Conservation (phyloP, 2,329 filamentous ascomycete genomes). For the Phialophora expanda region DNA sequence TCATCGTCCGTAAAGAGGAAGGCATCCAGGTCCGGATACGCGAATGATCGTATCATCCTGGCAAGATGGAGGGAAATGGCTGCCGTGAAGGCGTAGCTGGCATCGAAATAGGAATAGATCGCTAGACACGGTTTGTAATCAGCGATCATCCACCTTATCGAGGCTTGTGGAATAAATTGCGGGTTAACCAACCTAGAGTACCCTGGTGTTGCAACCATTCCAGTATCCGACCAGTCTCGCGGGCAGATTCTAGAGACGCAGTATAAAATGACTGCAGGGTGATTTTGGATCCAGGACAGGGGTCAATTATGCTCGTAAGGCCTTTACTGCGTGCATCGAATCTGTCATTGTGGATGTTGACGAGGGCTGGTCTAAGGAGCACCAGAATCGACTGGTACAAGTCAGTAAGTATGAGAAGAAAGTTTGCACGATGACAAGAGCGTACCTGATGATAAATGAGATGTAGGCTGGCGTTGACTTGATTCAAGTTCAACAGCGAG, state of each 20-base stretch:
- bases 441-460: conserved; percentile 31
- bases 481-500: conserved; percentile 21
- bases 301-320: neutral
- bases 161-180: neutral
- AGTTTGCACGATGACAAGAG: neutral
- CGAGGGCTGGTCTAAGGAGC: conserved; percentile 25
- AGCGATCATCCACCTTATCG: neutral
- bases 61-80: conserved; percentile 25
- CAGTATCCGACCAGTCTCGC: conserved; percentile 22
- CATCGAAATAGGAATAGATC: conserved; percentile 28
- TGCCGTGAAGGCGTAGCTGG: conserved; percentile 28
- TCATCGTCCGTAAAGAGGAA: conserved; percentile 18
- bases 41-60: conserved; percentile 2
- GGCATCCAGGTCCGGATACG: conserved; percentile 3
- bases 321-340: conserved; percentile 18
- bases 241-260: conserved; percentile 21
- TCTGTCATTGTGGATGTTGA: conserved; percentile 28
- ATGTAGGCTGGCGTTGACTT: conserved; percentile 25
- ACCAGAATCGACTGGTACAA: conserved; percentile 24
- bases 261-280: conserved; percentile 3
- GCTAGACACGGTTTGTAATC: conserved; percentile 6
- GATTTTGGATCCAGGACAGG: too few species aligned
- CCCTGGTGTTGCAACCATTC: conserved; percentile 28
- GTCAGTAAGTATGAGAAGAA: conserved; percentile 9
- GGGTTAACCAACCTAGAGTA: conserved; percentile 18